Evolutionary conservation across 495 filamentous ascomycete genomes (phyloP), one percentile per base, ranked within the genome.

Genomic region (Jackrogersella minutella): DNA sequence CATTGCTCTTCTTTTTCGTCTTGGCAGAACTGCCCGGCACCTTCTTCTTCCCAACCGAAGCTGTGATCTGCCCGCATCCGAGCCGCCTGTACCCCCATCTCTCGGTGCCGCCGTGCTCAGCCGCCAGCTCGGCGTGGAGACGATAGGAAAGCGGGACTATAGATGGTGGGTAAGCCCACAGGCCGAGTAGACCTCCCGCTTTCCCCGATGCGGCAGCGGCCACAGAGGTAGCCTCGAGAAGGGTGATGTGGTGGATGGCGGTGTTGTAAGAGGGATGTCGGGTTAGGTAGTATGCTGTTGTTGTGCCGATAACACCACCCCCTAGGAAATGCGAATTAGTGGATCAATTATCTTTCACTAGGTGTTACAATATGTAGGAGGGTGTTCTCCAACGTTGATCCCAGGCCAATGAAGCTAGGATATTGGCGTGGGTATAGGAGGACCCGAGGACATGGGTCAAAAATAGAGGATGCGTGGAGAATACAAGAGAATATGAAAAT

Each of bases 201-300:
- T 99, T 99, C 6, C 95, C 95, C 21, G 93, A 97, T 37, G 95
- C 95, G 21, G 91, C 94, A 9, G 93, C 90, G 13, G 95, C 95
- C 64, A 98, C 91, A 37, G 90, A 84, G 11, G 88, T 87, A 0
- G 95, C 93, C 82, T 99, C 95, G 62, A 99, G 82, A 30, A 99
- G 86, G 10, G 90, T 97, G 64, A 99, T 87, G 51, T 80, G 88
- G 73, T 97, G 90, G 31, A 86, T 83, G 5, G 82, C 73, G 19
- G 91, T 86, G 74, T 95, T 84, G 77, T 90, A 99, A 19, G 86
- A 86, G 9, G 91, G 90, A 77, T 99, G 95, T 62, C 92, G 89
- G 1, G 93, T 94, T 11, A 99, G 81, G 73, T 90, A 98, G 77
- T 99, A 99, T 52, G 95, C 95, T 11, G 92, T 92, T 56, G 92